phyloP scores from a whole-genome alignment of 2,329 filamentous ascomycete genomes.

The Zymoseptoria crescenta region DNA sequence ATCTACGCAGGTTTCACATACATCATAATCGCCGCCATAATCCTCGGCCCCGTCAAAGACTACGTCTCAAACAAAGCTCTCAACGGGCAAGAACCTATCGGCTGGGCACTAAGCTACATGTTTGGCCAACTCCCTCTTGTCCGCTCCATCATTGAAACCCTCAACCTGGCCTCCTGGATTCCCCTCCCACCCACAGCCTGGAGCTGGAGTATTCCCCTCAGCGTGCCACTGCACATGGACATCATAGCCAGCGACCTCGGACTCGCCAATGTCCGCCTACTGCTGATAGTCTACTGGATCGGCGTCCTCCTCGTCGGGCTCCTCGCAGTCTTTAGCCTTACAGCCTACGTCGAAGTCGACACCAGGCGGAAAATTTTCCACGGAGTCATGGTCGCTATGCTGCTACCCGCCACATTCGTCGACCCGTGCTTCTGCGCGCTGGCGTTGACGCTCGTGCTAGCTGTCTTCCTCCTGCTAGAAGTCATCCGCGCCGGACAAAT shows the following conservation, averaged over 20 bases:
- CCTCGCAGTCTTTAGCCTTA: slow-evolving; percentile 65
- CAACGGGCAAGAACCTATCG: slow-evolving; percentile 67
- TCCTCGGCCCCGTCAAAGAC: slow-evolving; percentile 62
- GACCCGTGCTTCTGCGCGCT: slow-evolving; percentile 79
- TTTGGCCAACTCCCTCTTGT: slow-evolving; percentile 70
- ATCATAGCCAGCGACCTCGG: slow-evolving; percentile 60
- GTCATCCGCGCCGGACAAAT: slow-evolving; percentile 84
- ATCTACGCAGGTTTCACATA: slow-evolving; percentile 77
- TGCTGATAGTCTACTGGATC: slow-evolving; percentile 67
- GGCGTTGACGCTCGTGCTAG: slow-evolving; percentile 69
- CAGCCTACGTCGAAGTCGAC: slow-evolving; percentile 83
- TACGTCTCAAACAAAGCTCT: slow-evolving; percentile 64
- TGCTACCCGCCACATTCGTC: slow-evolving; percentile 76
- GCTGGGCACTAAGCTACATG: slow-evolving; percentile 87
- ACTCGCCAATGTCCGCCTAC: slow-evolving; percentile 71
- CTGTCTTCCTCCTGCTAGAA: slow-evolving; percentile 81
- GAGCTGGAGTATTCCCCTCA: slow-evolving; percentile 10
- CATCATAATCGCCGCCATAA: slow-evolving; percentile 53
- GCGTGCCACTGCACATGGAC: slow-evolving; percentile 47
- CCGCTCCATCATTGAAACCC: slow-evolving; percentile 60
- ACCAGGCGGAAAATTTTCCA: slow-evolving; percentile 96
- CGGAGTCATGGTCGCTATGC: slow-evolving; percentile 96
- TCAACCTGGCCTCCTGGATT: slow-evolving; percentile 68
- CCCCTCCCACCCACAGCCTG: slow-evolving; percentile 51
- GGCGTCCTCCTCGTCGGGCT: slow-evolving; percentile 63